Base-by-base conservation (phyloP, 305 asterid genomes). In the Petunia hybrid region DNA sequence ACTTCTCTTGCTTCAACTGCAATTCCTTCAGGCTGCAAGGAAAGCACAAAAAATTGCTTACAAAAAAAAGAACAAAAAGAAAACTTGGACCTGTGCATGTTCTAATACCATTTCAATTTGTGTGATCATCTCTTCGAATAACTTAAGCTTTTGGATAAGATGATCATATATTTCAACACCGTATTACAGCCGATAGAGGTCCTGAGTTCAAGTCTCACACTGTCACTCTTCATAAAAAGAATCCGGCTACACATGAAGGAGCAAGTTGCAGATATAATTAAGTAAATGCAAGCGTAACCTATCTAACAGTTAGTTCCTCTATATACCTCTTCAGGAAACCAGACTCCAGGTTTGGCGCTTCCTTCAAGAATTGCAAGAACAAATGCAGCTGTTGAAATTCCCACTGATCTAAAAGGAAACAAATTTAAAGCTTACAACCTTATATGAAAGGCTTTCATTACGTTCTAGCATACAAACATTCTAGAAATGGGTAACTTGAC, bases 261-360 rank as follows among this genome's bases (percentile, higher is more conserved):
- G n/a, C n/a, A n/a, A n/a, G n/a, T n/a, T n/a, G n/a, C n/a, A n/a
- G n/a, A n/a, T n/a, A n/a, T n/a, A n/a, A n/a, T n/a, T n/a, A n/a
- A n/a, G n/a, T n/a, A n/a, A n/a, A n/a, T n/a, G n/a, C n/a, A n/a
- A n/a, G n/a, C n/a, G n/a, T n/a, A n/a, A n/a, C n/a, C n/a, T n/a
- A n/a, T n/a, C n/a, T n/a, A n/a, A n/a, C n/a, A n/a, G 13, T 36
- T 51, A 13, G 45, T 73, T 48, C 6, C n/a, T n/a, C 10, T 48
- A 60, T 63, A 45, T 86, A 94, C 97, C 98, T 91, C 97, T 87
- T 91, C 97, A 1, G 93, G 93, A 77, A 95, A 95, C 97, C 97
- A 90, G 83, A 94, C 97, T 40, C 97, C 97, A 6, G 97, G 94
- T 65, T 89, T 87, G 62, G 97, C 91, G 90, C 86, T 91, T 78